These are phyloP conservation scores for Pichia sp. DNA, from an alignment of 1,139 yeast species.

Conservation along the genomic window DNA sequence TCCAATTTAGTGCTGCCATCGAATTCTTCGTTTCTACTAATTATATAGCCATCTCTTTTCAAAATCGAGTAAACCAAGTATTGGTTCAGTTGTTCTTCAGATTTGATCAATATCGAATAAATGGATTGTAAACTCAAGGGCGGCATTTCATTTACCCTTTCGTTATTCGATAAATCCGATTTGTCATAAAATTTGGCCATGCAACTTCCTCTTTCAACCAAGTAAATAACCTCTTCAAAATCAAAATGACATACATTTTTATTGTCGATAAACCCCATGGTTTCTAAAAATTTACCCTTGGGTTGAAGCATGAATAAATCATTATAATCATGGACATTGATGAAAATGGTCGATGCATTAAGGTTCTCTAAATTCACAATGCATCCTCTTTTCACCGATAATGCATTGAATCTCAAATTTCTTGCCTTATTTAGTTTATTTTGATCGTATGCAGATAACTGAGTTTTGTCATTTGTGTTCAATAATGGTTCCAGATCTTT, in stretches of 20 bases:
- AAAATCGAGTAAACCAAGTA: constrained; percentile 68
- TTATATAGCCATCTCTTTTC: constrained; percentile 73
- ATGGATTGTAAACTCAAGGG: constrained; percentile 59
- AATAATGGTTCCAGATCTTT: constrained; percentile 70
- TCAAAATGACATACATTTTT: constrained; percentile 35
- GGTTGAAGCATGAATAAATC: constrained; percentile 41
- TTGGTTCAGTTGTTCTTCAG: constrained; percentile 39
- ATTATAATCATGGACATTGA: constrained; percentile 25
- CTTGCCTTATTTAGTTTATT: constrained; percentile 46
- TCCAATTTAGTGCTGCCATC: constrained; percentile 3
- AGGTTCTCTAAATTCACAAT: constrained; percentile 21
- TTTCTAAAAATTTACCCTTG: constrained; percentile 65
- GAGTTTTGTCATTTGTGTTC: constrained; percentile 22
- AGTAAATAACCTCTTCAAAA: constrained; percentile 65
- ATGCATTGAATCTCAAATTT: constrained; percentile 65
- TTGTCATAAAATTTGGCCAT: constrained; percentile 37
- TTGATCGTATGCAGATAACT: constrained; percentile 58
- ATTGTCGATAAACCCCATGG: constrained; percentile 56
- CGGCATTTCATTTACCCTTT: constrained; percentile 21
- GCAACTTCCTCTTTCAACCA: constrained; percentile 78
- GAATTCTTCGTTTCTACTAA: constrained; percentile 29
- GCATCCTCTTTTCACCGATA: constrained; percentile 46
- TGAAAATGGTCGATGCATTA: constrained; percentile 36
- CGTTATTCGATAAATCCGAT: constrained; percentile 14
- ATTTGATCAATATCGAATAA: constrained; percentile 44